Evolutionary conservation across 2,329 filamentous ascomycete genomes (phyloP).

Genomic region (Nigrograna mackinnonii): DNA sequence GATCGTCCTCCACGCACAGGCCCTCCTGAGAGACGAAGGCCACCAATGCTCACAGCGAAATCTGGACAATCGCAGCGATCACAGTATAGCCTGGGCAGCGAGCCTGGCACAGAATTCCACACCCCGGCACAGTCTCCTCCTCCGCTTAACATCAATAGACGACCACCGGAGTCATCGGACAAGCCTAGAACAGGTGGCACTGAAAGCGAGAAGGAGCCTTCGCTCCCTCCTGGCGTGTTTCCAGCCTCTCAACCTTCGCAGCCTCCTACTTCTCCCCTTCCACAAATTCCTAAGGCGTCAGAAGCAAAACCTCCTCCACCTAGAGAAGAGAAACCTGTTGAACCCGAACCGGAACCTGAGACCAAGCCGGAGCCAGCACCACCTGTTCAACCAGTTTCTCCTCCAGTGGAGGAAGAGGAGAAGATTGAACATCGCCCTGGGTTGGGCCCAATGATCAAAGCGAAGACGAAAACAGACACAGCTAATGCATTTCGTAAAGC

Average conservation of each 20-base stretch:
- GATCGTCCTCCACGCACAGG: conserved; percentile 17
- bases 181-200: conserved; percentile 3
- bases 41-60: conserved; percentile 63
- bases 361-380: conserved; percentile 4
- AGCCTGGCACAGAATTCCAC: conserved; percentile 22
- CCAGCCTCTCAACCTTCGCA: conserved; percentile 9
- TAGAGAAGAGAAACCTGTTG: conserved; percentile 6
- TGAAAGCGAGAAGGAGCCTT: too few relatives aligned
- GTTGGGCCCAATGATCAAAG: conserved; percentile 88
- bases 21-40: conserved; percentile 65
- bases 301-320: conserved; percentile 14
- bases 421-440: conserved; percentile 69
- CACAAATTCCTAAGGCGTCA: conserved; percentile 28
- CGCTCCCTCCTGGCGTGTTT: not conserved
- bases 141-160: conserved; percentile 14
- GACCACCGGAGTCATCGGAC: conserved; percentile 13
- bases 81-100: conserved; percentile 27
- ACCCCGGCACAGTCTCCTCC: conserved; percentile 19
- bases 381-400: conserved; percentile 49
- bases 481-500: conserved; percentile 80
- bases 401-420: conserved; percentile 53
- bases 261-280: conserved; percentile 28
- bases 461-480: conserved; percentile 74
- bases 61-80: conserved; percentile 24
- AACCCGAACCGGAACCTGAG: conserved; percentile 4